Percentiles rank a stretch among this genome's conserved stretches.
Conservation (phyloP, 306 rosid genomes). For the Sechiopsis laciniata region DNA sequence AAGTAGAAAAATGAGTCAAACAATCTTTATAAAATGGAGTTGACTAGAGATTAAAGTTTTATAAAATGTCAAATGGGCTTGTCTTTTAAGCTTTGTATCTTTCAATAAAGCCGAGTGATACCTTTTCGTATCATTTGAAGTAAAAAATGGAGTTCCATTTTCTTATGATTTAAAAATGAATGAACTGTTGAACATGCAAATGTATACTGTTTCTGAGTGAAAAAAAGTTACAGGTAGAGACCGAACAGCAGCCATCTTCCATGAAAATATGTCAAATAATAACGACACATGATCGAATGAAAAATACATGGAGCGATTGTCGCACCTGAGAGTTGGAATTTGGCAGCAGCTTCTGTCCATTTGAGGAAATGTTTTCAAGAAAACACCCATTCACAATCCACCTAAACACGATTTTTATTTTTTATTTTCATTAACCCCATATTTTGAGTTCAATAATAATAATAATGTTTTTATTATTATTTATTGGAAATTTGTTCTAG, state of each 20-base stretch:
- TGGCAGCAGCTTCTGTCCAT: not conserved
- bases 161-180: not conserved
- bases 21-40: not conserved
- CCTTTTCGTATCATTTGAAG: not conserved
- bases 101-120: not conserved
- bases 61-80: not conserved
- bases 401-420: too few species aligned
- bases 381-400: not conserved
- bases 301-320: not conserved
- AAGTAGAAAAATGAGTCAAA: not conserved
- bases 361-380: not conserved
- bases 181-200: not conserved
- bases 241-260: not conserved
- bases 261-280: not conserved
- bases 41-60: not conserved
- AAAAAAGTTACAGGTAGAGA: not conserved
- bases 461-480: too few species aligned
- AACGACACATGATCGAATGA: not conserved
- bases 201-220: not conserved
- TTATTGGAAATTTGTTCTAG: too few species aligned
- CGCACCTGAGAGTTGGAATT: not conserved
- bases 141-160: not conserved
- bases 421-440: too few species aligned
- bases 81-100: not conserved
- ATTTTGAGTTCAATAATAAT: too few species aligned